These are phyloP conservation scores for Karstenula rhodostoma DNA, from an alignment of 2,329 filamentous ascomycete genomes.

Conservation along the genomic window DNA sequence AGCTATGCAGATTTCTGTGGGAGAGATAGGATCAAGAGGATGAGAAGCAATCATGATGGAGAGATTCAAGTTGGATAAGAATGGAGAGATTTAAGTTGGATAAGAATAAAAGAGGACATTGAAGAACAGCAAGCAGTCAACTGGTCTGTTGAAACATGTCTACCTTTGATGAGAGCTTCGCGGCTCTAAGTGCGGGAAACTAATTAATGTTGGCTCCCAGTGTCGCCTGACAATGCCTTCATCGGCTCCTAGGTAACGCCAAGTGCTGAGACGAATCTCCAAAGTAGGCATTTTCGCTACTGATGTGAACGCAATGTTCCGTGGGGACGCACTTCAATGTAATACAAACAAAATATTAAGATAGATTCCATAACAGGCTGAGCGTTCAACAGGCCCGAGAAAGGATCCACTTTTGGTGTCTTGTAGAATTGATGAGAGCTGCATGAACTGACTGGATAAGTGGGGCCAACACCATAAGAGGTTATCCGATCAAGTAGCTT, in stretches of 20 bases:
- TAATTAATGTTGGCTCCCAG: background rate
- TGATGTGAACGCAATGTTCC: no score
- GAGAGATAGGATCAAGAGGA: conserved; percentile 3
- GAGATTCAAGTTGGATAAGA: no score
- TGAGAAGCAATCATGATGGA: conserved; percentile 1
- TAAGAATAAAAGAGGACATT: background rate
- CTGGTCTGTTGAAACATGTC: no score
- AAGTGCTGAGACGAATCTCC: background rate
- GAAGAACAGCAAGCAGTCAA: no score
- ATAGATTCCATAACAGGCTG: background rate
- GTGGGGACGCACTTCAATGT: background rate
- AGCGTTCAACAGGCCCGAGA: background rate
- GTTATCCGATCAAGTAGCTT: background rate
- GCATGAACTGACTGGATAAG: background rate
- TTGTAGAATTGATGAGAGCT: no score
- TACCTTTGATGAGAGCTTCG: no score
- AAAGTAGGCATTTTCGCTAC: background rate
- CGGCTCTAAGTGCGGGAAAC: no score
- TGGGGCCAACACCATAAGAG: background rate
- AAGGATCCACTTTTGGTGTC: background rate
- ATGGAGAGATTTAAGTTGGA: no score
- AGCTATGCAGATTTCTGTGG: background rate
- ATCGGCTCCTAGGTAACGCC: no score
- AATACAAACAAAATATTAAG: background rate
- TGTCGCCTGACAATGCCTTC: background rate